These are phyloP conservation scores for Stemphylium vesicarium DNA, from an alignment of 2,329 filamentous ascomycete genomes.

Conservation along the genomic window DNA sequence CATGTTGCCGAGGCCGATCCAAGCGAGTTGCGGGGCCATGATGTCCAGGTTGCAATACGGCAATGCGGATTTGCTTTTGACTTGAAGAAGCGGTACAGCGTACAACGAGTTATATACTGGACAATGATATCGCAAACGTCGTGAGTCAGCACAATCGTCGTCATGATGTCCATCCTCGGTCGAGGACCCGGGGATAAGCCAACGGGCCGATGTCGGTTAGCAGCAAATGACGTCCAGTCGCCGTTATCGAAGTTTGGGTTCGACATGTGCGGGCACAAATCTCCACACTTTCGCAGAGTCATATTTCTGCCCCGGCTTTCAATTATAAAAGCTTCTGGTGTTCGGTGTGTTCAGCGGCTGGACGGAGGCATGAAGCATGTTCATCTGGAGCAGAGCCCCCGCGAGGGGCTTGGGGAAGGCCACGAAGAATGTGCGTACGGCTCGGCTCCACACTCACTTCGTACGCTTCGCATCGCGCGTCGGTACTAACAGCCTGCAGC, in stretches of 20 bases:
- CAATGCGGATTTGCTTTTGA: not conserved
- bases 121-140: not conserved
- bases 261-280: conserved; percentile 8
- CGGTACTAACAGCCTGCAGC: conserved; percentile 20
- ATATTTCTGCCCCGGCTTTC: conserved; percentile 6
- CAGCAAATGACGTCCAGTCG: conserved; percentile 21
- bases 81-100: not conserved
- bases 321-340: not conserved
- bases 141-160: conserved; percentile 1
- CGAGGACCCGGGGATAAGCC: conserved; percentile 5
- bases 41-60: conserved; percentile 8
- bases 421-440: conserved; percentile 27
- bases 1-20: conserved; percentile 89
- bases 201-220: conserved; percentile 23
- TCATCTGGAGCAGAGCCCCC: conserved; percentile 44
- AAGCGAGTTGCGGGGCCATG: conserved; percentile 66
- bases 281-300: conserved; percentile 12
- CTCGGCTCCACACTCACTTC: not conserved
- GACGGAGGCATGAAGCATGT: conserved; percentile 48
- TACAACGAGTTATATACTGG: not conserved
- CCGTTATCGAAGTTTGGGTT: conserved; percentile 7
- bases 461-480: conserved; percentile 14
- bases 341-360: conserved; percentile 15
- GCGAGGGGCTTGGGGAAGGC: conserved; percentile 41
- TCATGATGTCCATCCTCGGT: conserved; percentile 7